phyloP scores from a whole-genome alignment of 2,329 filamentous ascomycete genomes.

The Ceratocystis diversiconidia region DNA sequence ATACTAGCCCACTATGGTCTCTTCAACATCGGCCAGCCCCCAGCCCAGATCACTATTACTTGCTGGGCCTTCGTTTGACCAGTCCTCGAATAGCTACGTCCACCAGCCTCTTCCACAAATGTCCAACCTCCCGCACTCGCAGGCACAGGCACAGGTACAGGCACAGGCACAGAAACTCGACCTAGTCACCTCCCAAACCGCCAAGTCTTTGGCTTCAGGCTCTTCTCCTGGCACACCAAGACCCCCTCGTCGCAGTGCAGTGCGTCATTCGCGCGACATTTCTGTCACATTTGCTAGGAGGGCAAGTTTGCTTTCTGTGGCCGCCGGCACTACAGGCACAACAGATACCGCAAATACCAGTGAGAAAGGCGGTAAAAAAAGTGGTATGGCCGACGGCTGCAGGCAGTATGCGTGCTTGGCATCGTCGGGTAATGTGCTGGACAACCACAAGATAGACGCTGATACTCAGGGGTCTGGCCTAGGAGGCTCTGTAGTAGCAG shows the following conservation, averaged over 20 bases:
- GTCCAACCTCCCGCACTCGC: too few relatives aligned
- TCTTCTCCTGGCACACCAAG: background rate
- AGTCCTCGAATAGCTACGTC: background rate
- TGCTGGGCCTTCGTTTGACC: background rate
- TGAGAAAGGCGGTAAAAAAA: background rate
- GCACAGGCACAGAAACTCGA: background rate
- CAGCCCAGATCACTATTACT: background rate
- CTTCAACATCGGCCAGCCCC: background rate
- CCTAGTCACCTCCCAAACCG: background rate
- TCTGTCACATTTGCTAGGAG: background rate
- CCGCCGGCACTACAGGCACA: background rate
- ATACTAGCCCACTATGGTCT: background rate
- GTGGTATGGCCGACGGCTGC: background rate
- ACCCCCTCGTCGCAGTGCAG: background rate
- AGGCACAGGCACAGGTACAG: too few relatives aligned
- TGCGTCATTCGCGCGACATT: constrained; percentile 1
- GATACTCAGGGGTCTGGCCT: background rate
- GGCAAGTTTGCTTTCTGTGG: background rate
- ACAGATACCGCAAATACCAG: too few relatives aligned
- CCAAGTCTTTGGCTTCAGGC: background rate
- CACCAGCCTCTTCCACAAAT: background rate
- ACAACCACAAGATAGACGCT: background rate
- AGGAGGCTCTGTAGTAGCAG: too few relatives aligned
- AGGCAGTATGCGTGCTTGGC: background rate
- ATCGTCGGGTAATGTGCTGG: background rate